Evolutionary conservation across 768 basidiomycete genomes (phyloP), one percentile per base, ranked within the genome.

Genomic region (Suillus subaureus): DNA sequence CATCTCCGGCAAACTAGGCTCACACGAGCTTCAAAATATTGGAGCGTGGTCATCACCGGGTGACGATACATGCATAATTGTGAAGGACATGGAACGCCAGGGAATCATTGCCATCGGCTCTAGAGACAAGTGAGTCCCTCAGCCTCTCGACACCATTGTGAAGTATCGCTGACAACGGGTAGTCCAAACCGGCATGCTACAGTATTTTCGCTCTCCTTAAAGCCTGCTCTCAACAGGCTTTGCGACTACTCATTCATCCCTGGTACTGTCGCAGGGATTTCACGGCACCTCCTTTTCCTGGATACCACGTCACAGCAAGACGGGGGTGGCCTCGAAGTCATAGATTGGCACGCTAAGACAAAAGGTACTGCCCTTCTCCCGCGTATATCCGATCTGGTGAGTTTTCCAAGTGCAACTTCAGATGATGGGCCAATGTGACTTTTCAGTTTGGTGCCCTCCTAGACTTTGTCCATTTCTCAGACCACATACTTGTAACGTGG

Each of bases 401-500:
- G 74, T 63, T 2, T 9, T 49, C 12, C 39, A 23, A 35, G 21
- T 39, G 23, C 35, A n/a, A 26, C 13, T 51, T 35, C 23, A 39
- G 18, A 51, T n/a, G 28, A 47, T 42, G 39, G 6, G 42, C 39
- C 18, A 18, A 51, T 26, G 33, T 47, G 39, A 3, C 28, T 33
- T 23, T 35, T 43, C 45, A 75, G 74, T 75, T 68, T 66, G 75
- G 74, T 2, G 2, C 12, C 6, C 71, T 71, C 63, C 65, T 75
- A 37, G 70, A 73, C 43, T 75, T 75, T 13, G 63, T 65, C 55
- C 63, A 70, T 55, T 75, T 75, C 52, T 42, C 67, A 0, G 69
- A 52, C 1, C 70, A 72, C 61, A 15, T 77, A 1, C 61, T 75
- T 67, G 66, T 74, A 13, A 68, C 66, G 56, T 77, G 75, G 75